Conservation (phyloP, 2,329 filamentous ascomycete genomes). For the Clonostachys rosea region DNA sequence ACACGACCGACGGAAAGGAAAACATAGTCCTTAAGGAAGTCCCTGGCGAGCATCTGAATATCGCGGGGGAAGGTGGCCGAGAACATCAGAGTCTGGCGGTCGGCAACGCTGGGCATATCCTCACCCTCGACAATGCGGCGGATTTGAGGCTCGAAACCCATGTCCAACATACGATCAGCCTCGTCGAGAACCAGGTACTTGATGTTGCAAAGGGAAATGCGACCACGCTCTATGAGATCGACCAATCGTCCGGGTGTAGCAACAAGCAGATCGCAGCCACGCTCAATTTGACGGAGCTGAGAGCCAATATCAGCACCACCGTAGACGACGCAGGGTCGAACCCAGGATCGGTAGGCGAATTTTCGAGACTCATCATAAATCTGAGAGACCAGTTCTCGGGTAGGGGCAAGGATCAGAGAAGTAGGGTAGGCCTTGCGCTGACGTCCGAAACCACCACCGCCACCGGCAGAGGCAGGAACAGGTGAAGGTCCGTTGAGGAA, state of each 20-base stretch:
- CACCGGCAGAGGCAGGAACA: constrained; percentile 50
- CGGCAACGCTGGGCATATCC: constrained; percentile 83
- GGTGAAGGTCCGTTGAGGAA: constrained; percentile 83
- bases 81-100: constrained; percentile 99
- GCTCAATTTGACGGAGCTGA: constrained; percentile 97
- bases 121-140: constrained; percentile 97
- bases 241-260: constrained; percentile 96
- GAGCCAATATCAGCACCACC: constrained; percentile 98
- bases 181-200: constrained; percentile 99
- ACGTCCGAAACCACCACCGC: constrained; percentile 71
- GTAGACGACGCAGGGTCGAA: constrained; percentile 96
- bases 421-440: constrained; percentile 98
- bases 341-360: constrained; percentile 98
- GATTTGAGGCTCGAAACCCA: constrained; percentile 99
- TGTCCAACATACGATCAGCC: constrained; percentile 99
- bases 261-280: constrained; percentile 91
- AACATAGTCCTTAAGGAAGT: constrained; percentile 98
- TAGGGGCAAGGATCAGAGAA: constrained; percentile 90
- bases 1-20: constrained; percentile 99
- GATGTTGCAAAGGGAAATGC: constrained; percentile 97
- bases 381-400: constrained; percentile 96
- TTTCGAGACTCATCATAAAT: constrained; percentile 98
- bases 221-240: constrained; percentile 96
- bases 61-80: constrained; percentile 98
- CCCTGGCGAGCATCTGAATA: constrained; percentile 97